A percentile compares a stretch with the other conserved stretches of the same genome.
Conservation (phyloP, 768 basidiomycete genomes). For the Calocybe indica region DNA sequence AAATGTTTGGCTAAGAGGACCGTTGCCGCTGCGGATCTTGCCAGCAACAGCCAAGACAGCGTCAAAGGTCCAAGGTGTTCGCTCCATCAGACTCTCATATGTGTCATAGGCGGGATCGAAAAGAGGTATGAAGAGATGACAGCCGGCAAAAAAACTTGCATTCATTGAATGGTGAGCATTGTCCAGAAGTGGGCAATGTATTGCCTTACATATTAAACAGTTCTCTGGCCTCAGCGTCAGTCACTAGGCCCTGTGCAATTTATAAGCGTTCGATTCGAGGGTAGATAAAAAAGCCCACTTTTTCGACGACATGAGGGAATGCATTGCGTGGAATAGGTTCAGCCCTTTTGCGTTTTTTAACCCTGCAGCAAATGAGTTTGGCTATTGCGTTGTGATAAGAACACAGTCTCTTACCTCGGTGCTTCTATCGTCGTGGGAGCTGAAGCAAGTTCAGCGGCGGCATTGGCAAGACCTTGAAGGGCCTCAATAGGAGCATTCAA, state of each 20-base stretch:
- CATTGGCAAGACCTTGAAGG: conserved; percentile 89
- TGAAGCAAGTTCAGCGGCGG: conserved; percentile 89
- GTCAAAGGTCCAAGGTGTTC: conserved; percentile 95
- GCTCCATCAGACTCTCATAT: conserved; percentile 85
- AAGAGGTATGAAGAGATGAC: conserved; percentile 93
- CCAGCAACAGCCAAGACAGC: conserved; percentile 88
- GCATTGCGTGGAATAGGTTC: conserved; percentile 82
- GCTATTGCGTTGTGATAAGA: too few relatives aligned
- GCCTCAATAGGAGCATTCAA: conserved; percentile 93
- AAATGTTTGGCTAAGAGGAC: conserved; percentile 78
- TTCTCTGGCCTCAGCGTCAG: conserved; percentile 81
- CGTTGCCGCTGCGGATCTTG: conserved; percentile 88
- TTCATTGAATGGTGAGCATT: too few relatives aligned
- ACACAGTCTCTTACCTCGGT: too few relatives aligned
- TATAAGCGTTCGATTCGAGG: conserved; percentile 3
- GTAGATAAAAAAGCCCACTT: conserved; percentile 35
- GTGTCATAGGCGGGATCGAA: conserved; percentile 93
- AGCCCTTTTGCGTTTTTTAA: conserved; percentile 79
- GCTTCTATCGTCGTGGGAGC: conserved; percentile 46
- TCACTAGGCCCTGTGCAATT: conserved; percentile 65
- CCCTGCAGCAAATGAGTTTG: conserved; percentile 29
- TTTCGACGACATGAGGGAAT: conserved; percentile 86
- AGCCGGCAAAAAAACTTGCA: conserved; percentile 86
- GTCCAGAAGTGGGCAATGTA: too few relatives aligned
- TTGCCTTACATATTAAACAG: conserved; percentile 78